These are phyloP conservation scores for Oryza longistaminata DNA, from an alignment of 176 grass and related monocot genomes.

Conservation along the genomic window DNA sequence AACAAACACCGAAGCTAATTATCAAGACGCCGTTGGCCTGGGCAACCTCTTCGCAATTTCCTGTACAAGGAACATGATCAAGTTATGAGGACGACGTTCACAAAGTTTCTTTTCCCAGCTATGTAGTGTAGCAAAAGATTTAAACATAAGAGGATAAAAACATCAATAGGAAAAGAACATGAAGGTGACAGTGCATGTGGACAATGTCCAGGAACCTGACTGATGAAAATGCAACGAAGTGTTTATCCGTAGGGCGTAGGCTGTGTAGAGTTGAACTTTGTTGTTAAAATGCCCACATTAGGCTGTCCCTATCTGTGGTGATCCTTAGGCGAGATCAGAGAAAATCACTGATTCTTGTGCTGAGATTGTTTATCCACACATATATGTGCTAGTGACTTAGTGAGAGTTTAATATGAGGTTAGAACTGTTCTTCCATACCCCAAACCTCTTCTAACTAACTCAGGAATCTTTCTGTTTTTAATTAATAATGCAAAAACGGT, in stretches of 20 bases:
- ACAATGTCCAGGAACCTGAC: not conserved
- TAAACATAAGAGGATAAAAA: not conserved
- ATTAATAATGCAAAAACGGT: not conserved
- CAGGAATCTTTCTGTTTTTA: not conserved
- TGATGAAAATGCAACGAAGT: not conserved
- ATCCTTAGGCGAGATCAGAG: not conserved
- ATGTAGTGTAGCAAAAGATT: not conserved
- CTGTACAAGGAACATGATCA: constrained; percentile 13
- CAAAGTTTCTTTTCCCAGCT: not conserved
- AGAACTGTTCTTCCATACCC: not conserved
- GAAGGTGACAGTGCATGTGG: not conserved
- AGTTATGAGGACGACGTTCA: not conserved
- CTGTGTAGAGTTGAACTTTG: not conserved
- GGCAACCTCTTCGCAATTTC: constrained; percentile 61
- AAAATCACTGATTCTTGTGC: not conserved
- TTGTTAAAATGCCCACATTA: not conserved
- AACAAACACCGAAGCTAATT: not conserved
- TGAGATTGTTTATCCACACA: not conserved
- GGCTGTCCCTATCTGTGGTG: not conserved
- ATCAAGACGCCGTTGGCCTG: constrained; percentile 37
- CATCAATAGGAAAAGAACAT: not conserved
- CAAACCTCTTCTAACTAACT: not conserved
- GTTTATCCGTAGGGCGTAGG: not conserved
- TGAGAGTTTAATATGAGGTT: not conserved
- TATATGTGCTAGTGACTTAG: not conserved